Conservation (phyloP, 345 rosid genomes). For the Eucalyptus lansdowneana region DNA sequence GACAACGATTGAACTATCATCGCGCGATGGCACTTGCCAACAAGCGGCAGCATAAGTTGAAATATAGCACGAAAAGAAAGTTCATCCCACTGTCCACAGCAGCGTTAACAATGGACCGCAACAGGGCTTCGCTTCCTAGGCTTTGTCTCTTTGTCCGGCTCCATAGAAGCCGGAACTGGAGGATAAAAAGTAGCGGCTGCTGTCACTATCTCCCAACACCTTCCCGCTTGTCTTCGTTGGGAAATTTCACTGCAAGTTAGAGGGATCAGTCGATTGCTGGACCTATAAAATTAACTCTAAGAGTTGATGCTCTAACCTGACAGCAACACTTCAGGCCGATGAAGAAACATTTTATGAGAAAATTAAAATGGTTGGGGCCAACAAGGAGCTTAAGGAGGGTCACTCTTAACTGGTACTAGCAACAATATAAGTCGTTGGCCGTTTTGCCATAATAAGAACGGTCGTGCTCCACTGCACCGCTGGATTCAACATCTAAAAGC, state of each 20-base stretch:
- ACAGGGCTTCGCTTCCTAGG: neutral
- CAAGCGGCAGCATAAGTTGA: neutral
- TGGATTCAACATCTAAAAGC: neutral
- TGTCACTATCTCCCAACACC: neutral
- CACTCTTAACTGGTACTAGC: neutral
- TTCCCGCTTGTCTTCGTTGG: neutral
- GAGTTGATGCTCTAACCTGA: neutral
- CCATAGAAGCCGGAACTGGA: neutral
- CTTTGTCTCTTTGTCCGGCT: neutral
- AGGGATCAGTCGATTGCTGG: neutral
- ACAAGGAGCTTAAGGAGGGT: neutral
- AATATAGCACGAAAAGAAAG: neutral
- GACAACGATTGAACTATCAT: too few species aligned
- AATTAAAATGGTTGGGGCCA: neutral
- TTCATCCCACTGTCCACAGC: neutral
- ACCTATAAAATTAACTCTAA: neutral
- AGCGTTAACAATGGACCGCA: neutral
- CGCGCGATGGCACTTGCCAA: too few species aligned
- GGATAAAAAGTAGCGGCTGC: neutral
- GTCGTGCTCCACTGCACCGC: neutral
- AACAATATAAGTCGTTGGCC: fast-evolving
- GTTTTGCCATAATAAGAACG: neutral
- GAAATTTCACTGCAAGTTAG: neutral
- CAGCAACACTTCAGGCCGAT: neutral
- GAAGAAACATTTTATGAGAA: neutral